These are phyloP conservation scores for Melanomma pulvis-pyrius DNA, from an alignment of 495 filamentous ascomycete species.

Conservation along the genomic window DNA sequence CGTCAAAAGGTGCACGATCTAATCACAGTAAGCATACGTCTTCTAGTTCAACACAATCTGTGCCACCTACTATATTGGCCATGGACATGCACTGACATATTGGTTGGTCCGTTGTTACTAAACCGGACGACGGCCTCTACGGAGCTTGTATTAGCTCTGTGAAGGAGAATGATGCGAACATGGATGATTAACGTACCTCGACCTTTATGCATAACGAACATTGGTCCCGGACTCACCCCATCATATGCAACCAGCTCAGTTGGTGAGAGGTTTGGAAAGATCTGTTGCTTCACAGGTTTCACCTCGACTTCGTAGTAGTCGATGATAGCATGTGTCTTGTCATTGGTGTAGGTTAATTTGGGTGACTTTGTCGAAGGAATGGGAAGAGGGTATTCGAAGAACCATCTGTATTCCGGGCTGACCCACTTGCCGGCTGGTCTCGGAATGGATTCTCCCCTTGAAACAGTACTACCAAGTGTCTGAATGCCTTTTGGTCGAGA, in stretches of 20 bases:
- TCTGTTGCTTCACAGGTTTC: constrained; percentile 47
- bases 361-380: constrained; percentile 51
- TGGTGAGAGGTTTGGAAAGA: constrained; percentile 50
- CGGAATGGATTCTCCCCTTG: not conserved
- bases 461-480: not conserved
- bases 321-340: constrained; percentile 25
- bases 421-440: constrained; percentile 24
- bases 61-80: constrained; percentile 46
- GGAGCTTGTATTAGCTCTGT: not conserved
- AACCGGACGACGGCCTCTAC: constrained; percentile 52
- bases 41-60: not conserved
- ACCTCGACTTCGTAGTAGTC: constrained; percentile 53
- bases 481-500: not conserved
- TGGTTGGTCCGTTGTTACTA: constrained; percentile 48
- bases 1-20: constrained; percentile 46
- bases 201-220: constrained; percentile 48
- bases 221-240: constrained; percentile 54
- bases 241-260: constrained; percentile 53
- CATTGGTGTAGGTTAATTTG: constrained; percentile 32
- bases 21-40: not conserved
- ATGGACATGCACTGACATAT: constrained; percentile 50
- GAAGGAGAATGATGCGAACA: not conserved
- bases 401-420: constrained; percentile 45
- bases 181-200: constrained; percentile 30
- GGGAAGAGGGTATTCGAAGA: constrained; percentile 53